Conservation (phyloP, 1,284 basidiomycete genomes). For the Rhodotorula sp. region DNA sequence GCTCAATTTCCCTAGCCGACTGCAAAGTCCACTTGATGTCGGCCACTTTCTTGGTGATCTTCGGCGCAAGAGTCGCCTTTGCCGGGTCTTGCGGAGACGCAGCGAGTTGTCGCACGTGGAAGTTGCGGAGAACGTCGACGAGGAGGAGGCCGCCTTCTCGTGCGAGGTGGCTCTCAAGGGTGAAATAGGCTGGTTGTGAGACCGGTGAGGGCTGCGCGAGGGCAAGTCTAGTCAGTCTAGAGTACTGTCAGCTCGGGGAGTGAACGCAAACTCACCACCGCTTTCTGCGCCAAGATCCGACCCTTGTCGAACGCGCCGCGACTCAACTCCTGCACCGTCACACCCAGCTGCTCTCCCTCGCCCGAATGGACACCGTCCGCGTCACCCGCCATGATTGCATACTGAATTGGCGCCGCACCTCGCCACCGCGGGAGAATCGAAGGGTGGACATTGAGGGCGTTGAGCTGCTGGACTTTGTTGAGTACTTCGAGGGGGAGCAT, state of each 20-base stretch:
- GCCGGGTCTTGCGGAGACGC: constrained; percentile 55
- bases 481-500: constrained; percentile 71
- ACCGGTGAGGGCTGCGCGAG: constrained; percentile 45
- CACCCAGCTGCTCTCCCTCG: constrained; percentile 58
- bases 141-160: constrained; percentile 66
- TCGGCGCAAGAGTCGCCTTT: constrained; percentile 58
- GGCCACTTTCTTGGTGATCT: constrained; percentile 60
- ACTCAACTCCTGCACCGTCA: constrained; percentile 58
- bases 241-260: not conserved
- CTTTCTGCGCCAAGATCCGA: constrained; percentile 47
- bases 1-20: constrained; percentile 59
- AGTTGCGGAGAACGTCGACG: constrained; percentile 64
- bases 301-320: constrained; percentile 52
- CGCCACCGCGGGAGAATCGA: constrained; percentile 84
- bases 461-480: constrained; percentile 60
- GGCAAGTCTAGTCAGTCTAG: constrained; percentile 48
- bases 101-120: constrained; percentile 59
- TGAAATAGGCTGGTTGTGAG: constrained; percentile 57
- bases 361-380: constrained; percentile 56
- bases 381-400: constrained; percentile 61
- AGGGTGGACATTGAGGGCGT: constrained; percentile 87
- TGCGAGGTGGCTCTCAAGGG: constrained; percentile 63
- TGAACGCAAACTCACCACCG: constrained; percentile 45
- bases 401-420: constrained; percentile 90
- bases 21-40: constrained; percentile 60